Conservation (phyloP, 305 asterid species). For the Fraxinus baroniana region DNA sequence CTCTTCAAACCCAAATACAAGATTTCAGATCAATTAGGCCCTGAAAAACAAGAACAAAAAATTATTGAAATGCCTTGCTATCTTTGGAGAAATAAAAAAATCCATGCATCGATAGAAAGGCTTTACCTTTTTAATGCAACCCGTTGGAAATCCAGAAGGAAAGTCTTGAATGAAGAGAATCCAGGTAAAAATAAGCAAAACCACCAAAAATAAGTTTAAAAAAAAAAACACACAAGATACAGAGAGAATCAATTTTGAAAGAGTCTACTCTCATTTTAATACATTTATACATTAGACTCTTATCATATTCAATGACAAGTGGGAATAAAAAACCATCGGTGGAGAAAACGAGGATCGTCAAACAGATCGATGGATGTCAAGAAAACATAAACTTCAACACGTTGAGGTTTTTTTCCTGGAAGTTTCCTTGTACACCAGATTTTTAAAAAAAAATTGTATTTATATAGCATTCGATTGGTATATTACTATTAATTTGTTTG, state of each 20-base stretch:
- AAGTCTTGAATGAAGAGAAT: slow-evolving; percentile 2
- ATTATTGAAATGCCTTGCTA: not conserved
- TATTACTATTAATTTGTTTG: not conserved
- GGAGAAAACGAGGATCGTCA: slow-evolving; percentile 30
- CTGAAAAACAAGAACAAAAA: slow-evolving; percentile 16
- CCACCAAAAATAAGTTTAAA: not conserved
- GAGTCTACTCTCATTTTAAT: slow-evolving; percentile 2
- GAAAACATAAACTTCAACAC: slow-evolving; percentile 9
- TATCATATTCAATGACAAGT: not conserved
- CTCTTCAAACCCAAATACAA: slow-evolving; percentile 4
- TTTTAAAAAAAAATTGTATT: too few species aligned
- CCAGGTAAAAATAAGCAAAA: not conserved
- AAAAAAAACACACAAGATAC: not conserved
- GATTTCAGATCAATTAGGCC: slow-evolving; percentile 14
- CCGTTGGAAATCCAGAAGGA: not conserved
- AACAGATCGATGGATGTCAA: not conserved
- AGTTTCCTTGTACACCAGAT: slow-evolving; percentile 32
- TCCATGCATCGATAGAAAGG: not conserved
- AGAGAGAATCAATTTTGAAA: slow-evolving; percentile 27
- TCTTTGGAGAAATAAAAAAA: not conserved
- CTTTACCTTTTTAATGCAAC: slow-evolving; percentile 14
- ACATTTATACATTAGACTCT: not conserved
- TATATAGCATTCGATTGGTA: not conserved
- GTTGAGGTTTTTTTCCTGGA: slow-evolving; percentile 34
- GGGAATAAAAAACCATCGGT: slow-evolving; percentile 17